phyloP scores from a whole-genome alignment of 2,329 filamentous ascomycete genomes.

The Lachnellula occidentalis region DNA sequence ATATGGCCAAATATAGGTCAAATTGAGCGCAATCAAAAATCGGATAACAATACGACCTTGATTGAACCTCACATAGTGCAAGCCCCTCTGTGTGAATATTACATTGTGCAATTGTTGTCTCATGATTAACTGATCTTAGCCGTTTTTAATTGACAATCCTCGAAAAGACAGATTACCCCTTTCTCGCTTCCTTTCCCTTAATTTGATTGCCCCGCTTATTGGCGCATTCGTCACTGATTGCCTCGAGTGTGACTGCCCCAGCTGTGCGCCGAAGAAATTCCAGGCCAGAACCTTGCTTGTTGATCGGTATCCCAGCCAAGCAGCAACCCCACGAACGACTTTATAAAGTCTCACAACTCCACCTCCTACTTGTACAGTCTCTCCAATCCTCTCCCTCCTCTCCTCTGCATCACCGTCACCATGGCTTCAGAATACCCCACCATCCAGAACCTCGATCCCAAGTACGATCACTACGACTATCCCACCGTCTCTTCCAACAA shows the following conservation, averaged over 20 bases:
- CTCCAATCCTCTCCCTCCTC: not conserved
- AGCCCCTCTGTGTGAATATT: too few species aligned
- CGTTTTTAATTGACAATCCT: too few species aligned
- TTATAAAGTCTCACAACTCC: not conserved
- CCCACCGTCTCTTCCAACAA: constrained; percentile 69
- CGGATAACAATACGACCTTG: not conserved
- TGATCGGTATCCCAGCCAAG: not conserved
- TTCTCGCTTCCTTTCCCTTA: not conserved
- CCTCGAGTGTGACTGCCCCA: not conserved
- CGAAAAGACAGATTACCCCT: not conserved
- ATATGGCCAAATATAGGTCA: constrained; percentile 3
- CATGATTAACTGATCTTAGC: too few species aligned
- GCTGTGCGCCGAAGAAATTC: not conserved
- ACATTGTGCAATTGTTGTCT: too few species aligned
- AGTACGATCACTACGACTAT: constrained; percentile 96
- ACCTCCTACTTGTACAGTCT: not conserved
- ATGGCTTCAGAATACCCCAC: constrained; percentile 25
- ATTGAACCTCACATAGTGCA: not conserved
- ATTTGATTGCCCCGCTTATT: not conserved
- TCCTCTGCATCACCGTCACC: constrained; percentile 6
- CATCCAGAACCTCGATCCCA: constrained; percentile 60
- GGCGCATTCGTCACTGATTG: not conserved
- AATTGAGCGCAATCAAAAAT: not conserved
- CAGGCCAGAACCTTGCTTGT: not conserved
- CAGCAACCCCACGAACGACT: not conserved